Evolutionary conservation across 75 land plant genomes (phyloP).

Genomic region (Adiantum capillusveneris): DNA sequence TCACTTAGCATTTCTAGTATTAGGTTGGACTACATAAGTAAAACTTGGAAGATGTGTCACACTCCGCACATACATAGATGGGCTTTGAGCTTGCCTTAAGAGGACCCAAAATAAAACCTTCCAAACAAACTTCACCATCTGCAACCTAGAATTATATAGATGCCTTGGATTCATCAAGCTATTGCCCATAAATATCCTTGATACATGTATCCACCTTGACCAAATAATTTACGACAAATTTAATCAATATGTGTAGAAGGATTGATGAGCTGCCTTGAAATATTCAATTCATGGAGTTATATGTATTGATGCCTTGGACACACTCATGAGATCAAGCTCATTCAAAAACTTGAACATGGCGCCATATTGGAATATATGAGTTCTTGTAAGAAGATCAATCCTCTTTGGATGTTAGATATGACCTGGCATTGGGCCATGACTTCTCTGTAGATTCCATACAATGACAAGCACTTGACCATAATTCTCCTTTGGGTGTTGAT

Average conservation of each 20-base stretch:
- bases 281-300: neutral
- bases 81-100: too few relatives aligned
- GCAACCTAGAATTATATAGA: neutral
- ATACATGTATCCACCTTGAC: neutral
- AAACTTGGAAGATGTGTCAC: too few relatives aligned
- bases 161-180: neutral
- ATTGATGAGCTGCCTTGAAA: neutral
- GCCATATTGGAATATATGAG: neutral
- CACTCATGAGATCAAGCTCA: neutral
- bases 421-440: too few relatives aligned
- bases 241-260: neutral
- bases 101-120: neutral
- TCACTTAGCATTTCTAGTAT: too few relatives aligned
- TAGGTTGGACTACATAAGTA: too few relatives aligned
- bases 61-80: too few relatives aligned
- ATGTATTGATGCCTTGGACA: neutral
- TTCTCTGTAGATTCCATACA: too few relatives aligned
- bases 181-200: constrained; percentile 4
- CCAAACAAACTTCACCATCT: neutral
- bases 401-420: neutral
- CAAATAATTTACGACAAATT: neutral
- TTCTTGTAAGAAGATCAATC: neutral
- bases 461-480: too few relatives aligned
- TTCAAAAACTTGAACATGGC: neutral
- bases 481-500: too few relatives aligned